Percentiles rank a stretch among this genome's conserved stretches.
Conservation (phyloP, 2,329 filamentous ascomycete genomes). For the Curvularia eragrostidis region DNA sequence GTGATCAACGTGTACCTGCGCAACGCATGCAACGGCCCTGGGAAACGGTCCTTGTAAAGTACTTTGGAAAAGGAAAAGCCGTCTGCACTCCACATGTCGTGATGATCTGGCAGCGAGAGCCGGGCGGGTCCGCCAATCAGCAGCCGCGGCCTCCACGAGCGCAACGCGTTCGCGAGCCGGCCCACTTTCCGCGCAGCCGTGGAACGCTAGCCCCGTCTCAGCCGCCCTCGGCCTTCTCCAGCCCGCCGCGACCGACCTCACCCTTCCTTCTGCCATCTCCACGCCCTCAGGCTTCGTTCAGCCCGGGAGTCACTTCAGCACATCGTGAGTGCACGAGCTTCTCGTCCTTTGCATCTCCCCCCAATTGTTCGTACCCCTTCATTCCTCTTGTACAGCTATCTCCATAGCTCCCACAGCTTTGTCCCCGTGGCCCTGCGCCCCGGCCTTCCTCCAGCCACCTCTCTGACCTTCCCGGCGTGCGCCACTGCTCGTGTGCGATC, state of each 20-base stretch:
- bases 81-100: conserved; percentile 16
- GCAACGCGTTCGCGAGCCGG: conserved; percentile 22
- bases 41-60: background rate
- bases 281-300: conserved; percentile 32
- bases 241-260: conserved; percentile 30
- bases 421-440: conserved; percentile 40
- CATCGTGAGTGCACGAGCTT: conserved; percentile 50
- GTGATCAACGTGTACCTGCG: conserved; percentile 4
- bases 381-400: conserved; percentile 39
- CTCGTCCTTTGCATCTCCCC: conserved; percentile 34
- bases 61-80: conserved; percentile 1
- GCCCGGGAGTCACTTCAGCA: conserved; percentile 39
- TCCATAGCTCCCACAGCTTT: conserved; percentile 43
- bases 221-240: conserved; percentile 21
- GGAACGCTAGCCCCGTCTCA: conserved; percentile 33
- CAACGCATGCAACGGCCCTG: conserved; percentile 4
- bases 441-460: conserved; percentile 39
- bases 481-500: conserved; percentile 41
- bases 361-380: conserved; percentile 40
- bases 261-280: conserved; percentile 34
- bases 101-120: conserved; percentile 11
- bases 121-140: conserved; percentile 23
- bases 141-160: conserved; percentile 22
- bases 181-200: conserved; percentile 32
- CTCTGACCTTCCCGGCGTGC: conserved; percentile 43